Base-by-base conservation (phyloP, 192 early-diverging fungal genomes). In the Coemansia sp. region DNA sequence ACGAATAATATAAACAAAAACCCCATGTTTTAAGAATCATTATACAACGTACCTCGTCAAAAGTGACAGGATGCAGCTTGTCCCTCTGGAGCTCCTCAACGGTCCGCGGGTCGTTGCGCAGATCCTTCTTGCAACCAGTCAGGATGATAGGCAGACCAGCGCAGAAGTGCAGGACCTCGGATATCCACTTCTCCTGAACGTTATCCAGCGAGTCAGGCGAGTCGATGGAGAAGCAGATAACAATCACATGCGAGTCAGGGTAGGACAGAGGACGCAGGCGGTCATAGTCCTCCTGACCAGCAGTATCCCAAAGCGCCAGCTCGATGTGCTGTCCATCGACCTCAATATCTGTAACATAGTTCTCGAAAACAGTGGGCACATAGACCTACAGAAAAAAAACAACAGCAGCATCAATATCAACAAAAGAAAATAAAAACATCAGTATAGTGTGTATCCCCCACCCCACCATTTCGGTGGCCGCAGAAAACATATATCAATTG, bases 211-310 rank as follows among this genome's bases (percentile, higher is more conserved):
- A 90, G 68, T 89, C 86, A 40, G 92, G 93, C 48, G 93, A 91
- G 71, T 90, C 92, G 56, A 96, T 87, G 63, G 92, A 89, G 73
- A 95, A 97, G 79, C 92, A 93, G 66, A 98, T 95, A 67, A 98
- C 83, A 55, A 98, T 90, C 55, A 95, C 93, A 76, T 94, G 88
- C 14, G 94, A 90, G 68, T 93, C 93, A 48, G 93, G 91, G 79
- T 96, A 98, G 42, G 91, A 93, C 38, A 95, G 86, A 29, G 93
- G 91, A 56, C 94, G 89, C 65, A 98, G 83, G 63, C 92, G 89
- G 78, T 96, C 94, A 76, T 98, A 96, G 77, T 98, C 96, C 83
- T 96, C 94, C 66, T 96, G 94, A 32, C 92, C 94, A 55, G 95
- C 94, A 62, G 95, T 97, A 91, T 98, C 96, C 94, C 95, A 98